Percentiles rank a stretch among this genome's conserved stretches.
Evolutionary conservation across 1,284 basidiomycete species (phyloP).

Genomic region (Coniferiporia sulphurascens): DNA sequence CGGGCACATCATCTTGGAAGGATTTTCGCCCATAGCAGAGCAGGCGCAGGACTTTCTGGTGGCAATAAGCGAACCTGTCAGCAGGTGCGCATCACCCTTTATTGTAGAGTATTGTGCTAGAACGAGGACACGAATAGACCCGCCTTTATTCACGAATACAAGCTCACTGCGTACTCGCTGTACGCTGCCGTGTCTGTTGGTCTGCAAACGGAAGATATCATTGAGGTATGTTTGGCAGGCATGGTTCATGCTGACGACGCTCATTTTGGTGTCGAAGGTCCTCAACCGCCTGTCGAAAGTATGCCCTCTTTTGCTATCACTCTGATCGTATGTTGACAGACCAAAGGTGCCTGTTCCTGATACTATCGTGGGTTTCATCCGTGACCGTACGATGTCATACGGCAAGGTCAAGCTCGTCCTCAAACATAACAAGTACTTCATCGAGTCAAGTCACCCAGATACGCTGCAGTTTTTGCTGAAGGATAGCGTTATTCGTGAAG

Average conservation of each 20-base stretch:
- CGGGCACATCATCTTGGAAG: slow-evolving; percentile 93
- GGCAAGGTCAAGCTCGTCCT: slow-evolving; percentile 96
- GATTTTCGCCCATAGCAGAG: slow-evolving; percentile 94
- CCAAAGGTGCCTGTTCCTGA: slow-evolving; percentile 83
- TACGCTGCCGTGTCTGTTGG: slow-evolving; percentile 99
- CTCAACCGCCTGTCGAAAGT: slow-evolving; percentile 85
- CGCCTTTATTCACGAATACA: slow-evolving; percentile 98
- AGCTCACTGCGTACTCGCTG: slow-evolving; percentile 94
- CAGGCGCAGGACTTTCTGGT: slow-evolving; percentile 98
- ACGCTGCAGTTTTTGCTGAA: slow-evolving; percentile 83
- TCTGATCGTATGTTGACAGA: slow-evolving; percentile 10
- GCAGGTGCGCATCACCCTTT: slow-evolving; percentile 62
- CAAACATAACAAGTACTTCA: slow-evolving; percentile 94
- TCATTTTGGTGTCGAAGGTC: slow-evolving; percentile 44
- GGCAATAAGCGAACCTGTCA: slow-evolving; percentile 98
- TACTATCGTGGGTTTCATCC: slow-evolving; percentile 78
- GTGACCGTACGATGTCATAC: slow-evolving; percentile 87
- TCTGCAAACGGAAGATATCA: slow-evolving; percentile 96
- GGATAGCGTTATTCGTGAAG: slow-evolving; percentile 79
- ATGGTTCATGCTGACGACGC: slow-evolving; percentile 24
- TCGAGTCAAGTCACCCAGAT: slow-evolving; percentile 91
- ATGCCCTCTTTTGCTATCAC: slow-evolving; percentile 21
- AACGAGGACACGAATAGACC: slow-evolving; percentile 55
- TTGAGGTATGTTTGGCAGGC: slow-evolving; percentile 68
- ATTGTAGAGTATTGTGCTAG: slow-evolving; percentile 29